phyloP scores from a whole-genome alignment of 169 alveolate species.

The Cryptosporidium sp. region DNA sequence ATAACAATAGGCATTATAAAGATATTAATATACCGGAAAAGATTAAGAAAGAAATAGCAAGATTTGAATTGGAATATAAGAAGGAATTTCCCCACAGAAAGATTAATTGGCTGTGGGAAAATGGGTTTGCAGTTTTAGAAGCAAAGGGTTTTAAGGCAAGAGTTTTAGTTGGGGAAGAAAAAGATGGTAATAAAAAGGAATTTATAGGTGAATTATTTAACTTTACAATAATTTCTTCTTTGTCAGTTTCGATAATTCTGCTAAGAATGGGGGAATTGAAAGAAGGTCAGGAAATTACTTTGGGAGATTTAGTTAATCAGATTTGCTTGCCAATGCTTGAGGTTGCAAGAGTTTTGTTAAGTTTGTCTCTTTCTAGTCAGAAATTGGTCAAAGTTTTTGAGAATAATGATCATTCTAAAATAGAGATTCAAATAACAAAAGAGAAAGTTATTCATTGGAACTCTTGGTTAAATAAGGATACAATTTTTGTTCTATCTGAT shows the following conservation, averaged over 20 bases:
- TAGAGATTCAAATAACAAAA: constrained; percentile 4
- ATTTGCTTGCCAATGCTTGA: constrained; percentile 16
- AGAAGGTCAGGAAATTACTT: neutral
- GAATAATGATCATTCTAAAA: neutral
- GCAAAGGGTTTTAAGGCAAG: constrained; percentile 36
- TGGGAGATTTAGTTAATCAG: neutral
- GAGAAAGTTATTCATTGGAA: constrained; percentile 41
- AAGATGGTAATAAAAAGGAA: neutral
- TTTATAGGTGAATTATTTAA: neutral
- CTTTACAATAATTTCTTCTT: constrained; percentile 6
- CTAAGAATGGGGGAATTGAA: neutral
- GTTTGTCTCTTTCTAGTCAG: constrained; percentile 52
- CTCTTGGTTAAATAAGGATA: constrained; percentile 25
- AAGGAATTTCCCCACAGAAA: constrained; percentile 51
- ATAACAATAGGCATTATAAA: neutral
- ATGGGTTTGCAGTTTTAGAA: constrained; percentile 42
- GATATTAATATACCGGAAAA: constrained; percentile 16
- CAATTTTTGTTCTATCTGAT: neutral
- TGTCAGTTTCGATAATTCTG: constrained; percentile 4
- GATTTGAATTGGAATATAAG: constrained; percentile 25
- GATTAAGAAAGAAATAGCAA: constrained; percentile 1
- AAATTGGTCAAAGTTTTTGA: neutral
- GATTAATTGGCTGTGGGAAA: constrained; percentile 57
- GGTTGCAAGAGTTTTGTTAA: constrained; percentile 19
- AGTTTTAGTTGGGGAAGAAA: too few species aligned